phyloP scores from a whole-genome alignment of 306 rosid species.

The Begonia fuchsioides region DNA sequence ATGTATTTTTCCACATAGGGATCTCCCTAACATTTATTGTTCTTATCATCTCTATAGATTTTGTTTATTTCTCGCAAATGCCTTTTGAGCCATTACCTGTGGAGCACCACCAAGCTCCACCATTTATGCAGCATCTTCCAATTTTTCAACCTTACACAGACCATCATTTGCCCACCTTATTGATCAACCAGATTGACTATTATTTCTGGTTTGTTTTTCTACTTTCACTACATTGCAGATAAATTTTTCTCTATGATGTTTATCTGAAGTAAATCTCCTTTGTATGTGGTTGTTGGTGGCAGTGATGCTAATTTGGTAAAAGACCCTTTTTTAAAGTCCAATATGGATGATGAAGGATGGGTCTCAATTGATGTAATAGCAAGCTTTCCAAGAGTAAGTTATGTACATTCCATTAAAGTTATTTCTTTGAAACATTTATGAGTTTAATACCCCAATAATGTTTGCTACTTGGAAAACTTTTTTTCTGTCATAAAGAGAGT shows the following conservation, averaged over 20 bases:
- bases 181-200: conserved; percentile 56
- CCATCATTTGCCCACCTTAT: conserved; percentile 20
- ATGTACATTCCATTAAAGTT: conserved; percentile 1
- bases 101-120: conserved; percentile 40
- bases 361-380: conserved; percentile 56
- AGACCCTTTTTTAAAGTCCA: conserved; percentile 38
- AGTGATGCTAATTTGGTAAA: conserved; percentile 57
- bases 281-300: conserved; percentile 14
- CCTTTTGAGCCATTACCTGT: conserved; percentile 3
- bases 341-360: conserved; percentile 87
- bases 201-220: conserved; percentile 46
- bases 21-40: conserved; percentile 5
- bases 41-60: conserved; percentile 22
- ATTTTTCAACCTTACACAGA: conserved; percentile 28
- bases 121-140: conserved; percentile 34
- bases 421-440: too few relatives aligned
- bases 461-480: too few relatives aligned
- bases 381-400: conserved; percentile 55
- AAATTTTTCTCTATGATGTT: neutral
- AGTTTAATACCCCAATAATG: too few relatives aligned
- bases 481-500: neutral
- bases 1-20: conserved; percentile 7
- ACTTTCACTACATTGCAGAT: neutral
- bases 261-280: neutral
- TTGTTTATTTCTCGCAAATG: conserved; percentile 23